Conservation (phyloP, 2,329 filamentous ascomycete species). For the Cytospora piceicola region DNA sequence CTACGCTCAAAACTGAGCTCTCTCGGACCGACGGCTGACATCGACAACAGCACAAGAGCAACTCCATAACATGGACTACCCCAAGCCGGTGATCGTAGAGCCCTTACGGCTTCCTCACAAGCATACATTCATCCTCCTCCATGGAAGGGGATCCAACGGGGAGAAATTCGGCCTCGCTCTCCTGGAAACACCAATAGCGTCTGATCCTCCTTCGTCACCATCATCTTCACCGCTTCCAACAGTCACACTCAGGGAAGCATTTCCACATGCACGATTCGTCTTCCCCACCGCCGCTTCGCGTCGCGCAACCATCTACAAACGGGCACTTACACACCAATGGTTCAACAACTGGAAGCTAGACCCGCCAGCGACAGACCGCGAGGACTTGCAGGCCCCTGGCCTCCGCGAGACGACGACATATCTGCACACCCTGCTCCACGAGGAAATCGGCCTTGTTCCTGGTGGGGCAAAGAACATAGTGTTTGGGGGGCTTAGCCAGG, state of each 20-base stretch:
- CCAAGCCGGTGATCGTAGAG: conserved; percentile 31
- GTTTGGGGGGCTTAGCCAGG: conserved; percentile 57
- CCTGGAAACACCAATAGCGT: conserved; percentile 33
- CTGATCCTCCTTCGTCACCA: conserved; percentile 1
- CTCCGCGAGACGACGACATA: conserved; percentile 47
- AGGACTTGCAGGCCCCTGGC: conserved; percentile 43
- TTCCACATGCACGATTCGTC: conserved; percentile 52
- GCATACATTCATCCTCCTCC: conserved; percentile 52
- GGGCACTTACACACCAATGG: conserved; percentile 48
- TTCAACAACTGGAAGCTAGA: conserved; percentile 48
- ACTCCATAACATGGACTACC: not conserved
- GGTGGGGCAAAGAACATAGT: conserved; percentile 45
- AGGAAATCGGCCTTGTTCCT: conserved; percentile 42
- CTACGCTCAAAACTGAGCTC: too few species aligned
- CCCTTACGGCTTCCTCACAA: conserved; percentile 38
- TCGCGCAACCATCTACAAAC: conserved; percentile 45
- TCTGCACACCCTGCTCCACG: conserved; percentile 43
- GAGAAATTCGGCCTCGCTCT: conserved; percentile 46
- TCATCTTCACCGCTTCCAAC: not conserved
- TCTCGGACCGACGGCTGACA: too few species aligned
- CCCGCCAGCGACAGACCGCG: conserved; percentile 27
- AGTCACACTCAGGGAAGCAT: conserved; percentile 37
- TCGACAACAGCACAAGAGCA: too few species aligned
- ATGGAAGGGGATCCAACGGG: conserved; percentile 51
- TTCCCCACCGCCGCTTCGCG: conserved; percentile 53